Evolutionary conservation across 148 eudicot genomes (phyloP).

Genomic region (Rheum nobile): DNA sequence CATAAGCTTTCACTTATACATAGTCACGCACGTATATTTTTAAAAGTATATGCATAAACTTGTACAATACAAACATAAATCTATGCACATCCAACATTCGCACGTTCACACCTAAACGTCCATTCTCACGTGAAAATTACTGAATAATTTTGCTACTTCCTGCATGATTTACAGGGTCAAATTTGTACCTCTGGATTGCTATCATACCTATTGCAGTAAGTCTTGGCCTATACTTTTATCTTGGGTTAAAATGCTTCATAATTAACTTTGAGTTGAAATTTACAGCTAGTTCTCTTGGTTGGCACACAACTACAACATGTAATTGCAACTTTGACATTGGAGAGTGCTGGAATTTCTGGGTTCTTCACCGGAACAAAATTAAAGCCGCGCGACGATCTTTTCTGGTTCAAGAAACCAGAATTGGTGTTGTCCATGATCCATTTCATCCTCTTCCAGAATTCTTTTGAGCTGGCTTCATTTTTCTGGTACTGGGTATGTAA

Average conservation of each 20-base stretch:
- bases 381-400: constrained; percentile 88
- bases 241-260: too few relatives aligned
- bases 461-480: constrained; percentile 96
- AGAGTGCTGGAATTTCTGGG: constrained; percentile 68
- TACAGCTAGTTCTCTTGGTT: constrained; percentile 77
- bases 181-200: constrained; percentile 97
- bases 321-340: constrained; percentile 84
- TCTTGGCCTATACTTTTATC: constrained; percentile 3
- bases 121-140: not conserved
- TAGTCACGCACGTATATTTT: too few relatives aligned
- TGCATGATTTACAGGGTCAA: constrained; percentile 60
- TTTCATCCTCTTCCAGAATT: constrained; percentile 95
- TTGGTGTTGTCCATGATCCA: constrained; percentile 73
- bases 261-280: not conserved
- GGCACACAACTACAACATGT: constrained; percentile 83
- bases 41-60: too few relatives aligned
- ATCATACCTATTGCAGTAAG: constrained; percentile 86
- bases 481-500: constrained; percentile 94
- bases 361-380: constrained; percentile 46
- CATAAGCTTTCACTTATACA: too few relatives aligned
- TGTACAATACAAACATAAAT: too few relatives aligned
- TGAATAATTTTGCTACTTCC: not conserved
- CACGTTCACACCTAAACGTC: too few relatives aligned
- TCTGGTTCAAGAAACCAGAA: constrained; percentile 93
- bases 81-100: too few relatives aligned